Base-by-base conservation (phyloP, 768 basidiomycete species). In the Trametes punicea region DNA sequence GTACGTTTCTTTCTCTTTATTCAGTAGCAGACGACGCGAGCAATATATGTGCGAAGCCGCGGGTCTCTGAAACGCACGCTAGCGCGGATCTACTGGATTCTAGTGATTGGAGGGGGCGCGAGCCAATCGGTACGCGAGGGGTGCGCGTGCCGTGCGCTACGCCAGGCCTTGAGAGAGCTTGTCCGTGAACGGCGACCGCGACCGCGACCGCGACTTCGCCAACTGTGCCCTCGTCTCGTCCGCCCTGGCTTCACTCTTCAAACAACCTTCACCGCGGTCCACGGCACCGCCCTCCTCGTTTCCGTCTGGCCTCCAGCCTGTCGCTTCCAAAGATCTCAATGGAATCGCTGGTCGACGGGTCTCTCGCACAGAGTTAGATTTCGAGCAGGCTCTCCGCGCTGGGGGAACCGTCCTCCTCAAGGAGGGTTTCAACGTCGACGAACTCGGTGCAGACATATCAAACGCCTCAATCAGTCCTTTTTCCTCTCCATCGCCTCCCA, bases 331-430 rank as follows among this genome's bases (percentile, higher is more conserved):
- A 48, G 82, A 85, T 71, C 48, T 69, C 47, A 69, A 66, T 65
- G 71, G 70, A 66, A 46, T 64, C 65, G 29, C 59, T 38, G 53
- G 39, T 51, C 80, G 83, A 53, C 81, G 88, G 27, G 69, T 78
- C 41, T 91, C 90, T 39, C 81, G 88, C 36, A 82, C 84, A 29
- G 88, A 90, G 72, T 75, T 87, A 66, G 88, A 90, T 68, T 93
- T 93, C 63, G 90, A 93, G 72, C 82, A 84, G 64, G 90, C 85
- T 11, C 70, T 93, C 62, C 78, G 75, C 56, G 75, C 75, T 10
- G 82, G 82, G 38, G 85, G 81, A 21, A 93, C 91, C 2, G 79
- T 90, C 15, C 63, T 80, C 52, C 74, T 93, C 46, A 81, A 77
- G 59, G 88, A 93, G 69, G 83, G 88, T 33, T 66, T 84, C 41